Conservation (phyloP, 495 filamentous ascomycete species). For the Darksidea phi region DNA sequence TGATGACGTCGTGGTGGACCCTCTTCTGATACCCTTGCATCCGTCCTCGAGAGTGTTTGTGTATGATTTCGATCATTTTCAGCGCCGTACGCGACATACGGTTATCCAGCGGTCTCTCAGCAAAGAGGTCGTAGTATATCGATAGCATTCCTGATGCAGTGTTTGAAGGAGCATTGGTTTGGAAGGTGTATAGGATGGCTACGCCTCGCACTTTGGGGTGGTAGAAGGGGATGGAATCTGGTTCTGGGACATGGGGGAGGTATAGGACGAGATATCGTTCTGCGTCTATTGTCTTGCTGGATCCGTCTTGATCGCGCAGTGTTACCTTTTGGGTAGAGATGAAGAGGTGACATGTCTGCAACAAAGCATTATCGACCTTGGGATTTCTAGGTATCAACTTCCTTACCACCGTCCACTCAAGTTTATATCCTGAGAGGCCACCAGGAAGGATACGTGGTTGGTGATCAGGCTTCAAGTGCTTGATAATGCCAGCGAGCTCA, state of each 20-base stretch:
- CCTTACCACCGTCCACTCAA: slow-evolving; percentile 64
- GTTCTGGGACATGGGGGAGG: slow-evolving; percentile 64
- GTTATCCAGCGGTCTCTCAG: slow-evolving; percentile 39
- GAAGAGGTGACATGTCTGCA: slow-evolving; percentile 78
- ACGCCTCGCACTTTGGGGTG: slow-evolving; percentile 72
- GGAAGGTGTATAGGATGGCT: slow-evolving; percentile 70
- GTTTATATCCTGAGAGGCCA: slow-evolving; percentile 51
- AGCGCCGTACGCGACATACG: slow-evolving; percentile 70
- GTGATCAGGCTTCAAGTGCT: slow-evolving; percentile 39
- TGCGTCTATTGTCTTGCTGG: slow-evolving; percentile 19
- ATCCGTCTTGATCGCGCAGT: slow-evolving; percentile 23
- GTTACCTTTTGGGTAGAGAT: slow-evolving; percentile 19
- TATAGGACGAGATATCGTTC: slow-evolving; percentile 67
- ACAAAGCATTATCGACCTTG: slow-evolving; percentile 65
- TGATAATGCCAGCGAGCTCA: slow-evolving; percentile 32
- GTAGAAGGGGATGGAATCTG: slow-evolving; percentile 75
- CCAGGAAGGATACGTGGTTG: slow-evolving; percentile 44
- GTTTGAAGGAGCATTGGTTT: slow-evolving; percentile 30
- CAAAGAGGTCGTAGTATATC: slow-evolving; percentile 67
- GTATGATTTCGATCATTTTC: slow-evolving; percentile 66
- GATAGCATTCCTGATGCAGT: slow-evolving; percentile 55
- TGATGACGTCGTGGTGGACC: slow-evolving; percentile 71
- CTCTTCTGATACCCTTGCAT: slow-evolving; percentile 66
- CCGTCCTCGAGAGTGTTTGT: slow-evolving; percentile 71
- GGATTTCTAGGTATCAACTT: slow-evolving; percentile 79